These are phyloP conservation scores for Nidularia sp. DNA, from an alignment of 768 basidiomycete species.

Conservation along the genomic window DNA sequence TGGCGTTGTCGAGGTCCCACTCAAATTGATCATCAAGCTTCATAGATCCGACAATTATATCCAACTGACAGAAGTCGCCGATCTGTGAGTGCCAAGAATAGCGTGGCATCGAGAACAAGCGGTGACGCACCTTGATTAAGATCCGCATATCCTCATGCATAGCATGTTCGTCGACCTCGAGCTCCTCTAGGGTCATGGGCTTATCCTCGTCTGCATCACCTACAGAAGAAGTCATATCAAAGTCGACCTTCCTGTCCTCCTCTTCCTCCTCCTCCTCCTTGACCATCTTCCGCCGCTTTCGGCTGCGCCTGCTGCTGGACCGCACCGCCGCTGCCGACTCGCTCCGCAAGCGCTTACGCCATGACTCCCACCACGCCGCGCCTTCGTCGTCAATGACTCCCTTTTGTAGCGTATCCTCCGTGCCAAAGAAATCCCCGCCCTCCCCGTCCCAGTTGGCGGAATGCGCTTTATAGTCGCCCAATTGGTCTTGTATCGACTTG, in stretches of 20 bases:
- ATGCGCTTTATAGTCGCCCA: conserved; percentile 76
- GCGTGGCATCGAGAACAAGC: not conserved
- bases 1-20: conserved; percentile 86
- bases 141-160: conserved; percentile 88
- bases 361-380: conserved; percentile 65
- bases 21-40: conserved; percentile 97
- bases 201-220: conserved; percentile 32
- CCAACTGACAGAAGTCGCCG: conserved; percentile 52
- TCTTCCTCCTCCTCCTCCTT: conserved; percentile 19
- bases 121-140: conserved; percentile 72
- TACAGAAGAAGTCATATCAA: conserved; percentile 20
- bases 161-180: conserved; percentile 59
- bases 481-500: conserved; percentile 84
- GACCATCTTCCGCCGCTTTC: conserved; percentile 9
- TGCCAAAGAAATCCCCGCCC: conserved; percentile 21
- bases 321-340: conserved; percentile 23
- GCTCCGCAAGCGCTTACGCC: conserved; percentile 53
- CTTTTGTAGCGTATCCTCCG: conserved; percentile 13
- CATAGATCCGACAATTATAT: conserved; percentile 90
- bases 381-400: conserved; percentile 49
- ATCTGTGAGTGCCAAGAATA: not conserved
- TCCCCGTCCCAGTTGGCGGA: conserved; percentile 51
- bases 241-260: conserved; percentile 10
- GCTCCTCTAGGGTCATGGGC: conserved; percentile 54
- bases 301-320: conserved; percentile 4